Percentiles rank a stretch among this genome's conserved stretches.
These are phyloP conservation scores for Aspergillus sp. DNA, from an alignment of 2,329 filamentous ascomycete species.

Conservation along the genomic window DNA sequence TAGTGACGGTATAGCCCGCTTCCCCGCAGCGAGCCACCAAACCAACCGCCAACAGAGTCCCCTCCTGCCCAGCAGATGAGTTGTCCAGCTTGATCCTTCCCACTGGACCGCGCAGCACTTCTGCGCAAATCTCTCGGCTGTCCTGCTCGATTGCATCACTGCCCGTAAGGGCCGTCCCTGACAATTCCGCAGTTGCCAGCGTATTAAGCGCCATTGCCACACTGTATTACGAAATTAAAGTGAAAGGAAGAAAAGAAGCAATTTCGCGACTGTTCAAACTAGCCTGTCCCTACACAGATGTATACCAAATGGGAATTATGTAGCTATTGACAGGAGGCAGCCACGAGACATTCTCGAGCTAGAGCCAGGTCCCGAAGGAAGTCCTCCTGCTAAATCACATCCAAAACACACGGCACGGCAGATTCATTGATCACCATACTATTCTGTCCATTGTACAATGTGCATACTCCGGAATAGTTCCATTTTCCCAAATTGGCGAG, in stretches of 20 bases:
- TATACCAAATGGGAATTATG: not conserved
- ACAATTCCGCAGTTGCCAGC: not conserved
- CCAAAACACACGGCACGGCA: not conserved
- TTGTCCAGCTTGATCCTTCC: constrained; percentile 10
- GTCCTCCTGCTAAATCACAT: not conserved
- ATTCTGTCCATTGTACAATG: no score
- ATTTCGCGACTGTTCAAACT: not conserved
- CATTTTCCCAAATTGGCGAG: not conserved
- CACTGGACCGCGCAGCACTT: constrained; percentile 7
- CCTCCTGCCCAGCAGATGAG: constrained; percentile 9
- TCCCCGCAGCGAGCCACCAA: constrained; percentile 10
- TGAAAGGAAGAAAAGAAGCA: not conserved
- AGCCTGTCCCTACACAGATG: not conserved
- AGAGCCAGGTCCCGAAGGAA: not conserved
- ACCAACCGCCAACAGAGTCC: constrained; percentile 10
- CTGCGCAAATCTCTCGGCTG: constrained; percentile 8
- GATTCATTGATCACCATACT: not conserved
- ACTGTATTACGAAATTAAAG: not conserved
- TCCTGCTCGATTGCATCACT: constrained; percentile 8
- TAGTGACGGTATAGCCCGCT: constrained; percentile 10
- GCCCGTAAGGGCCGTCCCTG: not conserved
- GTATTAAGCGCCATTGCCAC: not conserved
- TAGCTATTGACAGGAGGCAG: not conserved
- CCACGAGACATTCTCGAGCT: not conserved
- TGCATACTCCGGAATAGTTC: not conserved